These are phyloP conservation scores for Diaporthe citriasiana DNA, from an alignment of 2,329 filamentous ascomycete genomes.

Conservation along the genomic window DNA sequence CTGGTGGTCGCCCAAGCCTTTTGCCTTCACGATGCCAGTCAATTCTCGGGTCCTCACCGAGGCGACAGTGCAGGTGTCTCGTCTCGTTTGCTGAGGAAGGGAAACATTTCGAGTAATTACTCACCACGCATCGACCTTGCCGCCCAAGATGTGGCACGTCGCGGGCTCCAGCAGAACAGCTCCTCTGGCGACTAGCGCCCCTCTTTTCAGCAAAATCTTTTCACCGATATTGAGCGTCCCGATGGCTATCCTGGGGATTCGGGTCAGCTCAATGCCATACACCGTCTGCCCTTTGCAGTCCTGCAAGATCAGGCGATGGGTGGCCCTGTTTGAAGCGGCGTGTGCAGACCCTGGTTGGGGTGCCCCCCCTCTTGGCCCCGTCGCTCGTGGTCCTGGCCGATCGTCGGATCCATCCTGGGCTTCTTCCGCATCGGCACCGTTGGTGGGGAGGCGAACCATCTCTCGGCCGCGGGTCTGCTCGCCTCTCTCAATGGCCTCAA, in stretches of 20 bases:
- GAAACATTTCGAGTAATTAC: neutral
- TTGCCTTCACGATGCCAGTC: conserved; percentile 60
- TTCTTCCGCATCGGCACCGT: conserved; percentile 61
- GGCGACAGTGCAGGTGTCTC: neutral
- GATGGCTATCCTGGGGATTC: conserved; percentile 75
- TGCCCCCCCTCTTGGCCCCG: conserved; percentile 12
- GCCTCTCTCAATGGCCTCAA: conserved; percentile 80
- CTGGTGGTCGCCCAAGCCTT: conserved; percentile 80
- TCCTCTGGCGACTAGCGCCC: conserved; percentile 78
- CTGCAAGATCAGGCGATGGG: conserved; percentile 86
- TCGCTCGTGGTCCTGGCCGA: conserved; percentile 48
- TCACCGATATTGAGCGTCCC: conserved; percentile 79
- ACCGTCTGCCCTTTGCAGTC: conserved; percentile 79
- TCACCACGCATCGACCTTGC: conserved; percentile 81
- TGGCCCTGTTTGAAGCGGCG: conserved; percentile 61
- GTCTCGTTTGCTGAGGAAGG: neutral
- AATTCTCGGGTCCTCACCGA: neutral
- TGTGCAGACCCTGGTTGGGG: neutral
- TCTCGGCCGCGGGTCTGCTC: conserved; percentile 83
- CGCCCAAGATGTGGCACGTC: conserved; percentile 81
- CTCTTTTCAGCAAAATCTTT: conserved; percentile 81
- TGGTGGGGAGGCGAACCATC: conserved; percentile 76
- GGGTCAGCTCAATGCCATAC: conserved; percentile 79
- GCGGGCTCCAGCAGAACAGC: conserved; percentile 82
- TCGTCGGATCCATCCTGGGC: conserved; percentile 55